A percentile compares a stretch with the other conserved stretches of the same genome.
Evolutionary conservation across 768 basidiomycete genomes (phyloP).

Genomic region (Kondoa malvinella): DNA sequence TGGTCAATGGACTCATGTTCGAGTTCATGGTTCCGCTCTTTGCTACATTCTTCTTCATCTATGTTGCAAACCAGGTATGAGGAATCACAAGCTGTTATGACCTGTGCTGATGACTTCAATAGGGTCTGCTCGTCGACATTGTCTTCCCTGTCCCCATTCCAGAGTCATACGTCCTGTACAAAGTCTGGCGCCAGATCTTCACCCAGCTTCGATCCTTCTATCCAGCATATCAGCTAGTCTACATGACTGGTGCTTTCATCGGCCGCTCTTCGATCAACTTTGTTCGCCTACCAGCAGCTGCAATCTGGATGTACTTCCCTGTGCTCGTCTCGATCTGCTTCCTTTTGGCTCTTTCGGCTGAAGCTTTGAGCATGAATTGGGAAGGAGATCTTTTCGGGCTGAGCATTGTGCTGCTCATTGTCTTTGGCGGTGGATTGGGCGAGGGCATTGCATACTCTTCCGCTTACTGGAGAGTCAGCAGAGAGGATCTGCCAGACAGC

Average conservation of each 20-base stretch:
- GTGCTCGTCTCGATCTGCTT: background rate
- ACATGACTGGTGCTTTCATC: conserved; percentile 2
- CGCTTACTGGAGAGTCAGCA: conserved; percentile 1
- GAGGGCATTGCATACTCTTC: background rate
- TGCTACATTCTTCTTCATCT: conserved; percentile 2
- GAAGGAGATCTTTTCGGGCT: conserved; percentile 1
- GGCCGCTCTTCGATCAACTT: conserved; percentile 3
- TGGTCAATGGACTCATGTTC: background rate
- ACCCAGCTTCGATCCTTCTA: conserved; percentile 4
- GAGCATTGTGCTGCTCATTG: background rate
- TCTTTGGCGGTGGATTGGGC: background rate
- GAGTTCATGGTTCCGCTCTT: conserved; percentile 1
- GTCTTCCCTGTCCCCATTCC: conserved; percentile 4
- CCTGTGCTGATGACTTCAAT: too few relatives aligned
- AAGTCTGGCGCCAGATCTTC: background rate
- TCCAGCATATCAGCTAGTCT: conserved; percentile 1
- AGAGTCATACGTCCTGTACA: background rate
- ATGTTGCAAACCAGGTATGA: conserved; percentile 2
- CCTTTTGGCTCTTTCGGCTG: background rate
- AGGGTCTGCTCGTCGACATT: background rate
- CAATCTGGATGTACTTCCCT: conserved; percentile 4
- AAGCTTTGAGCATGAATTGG: background rate
- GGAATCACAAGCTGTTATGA: too few relatives aligned
- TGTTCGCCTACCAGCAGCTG: background rate
- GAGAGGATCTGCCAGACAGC: background rate